Conservation (phyloP, 1,284 basidiomycete genomes). For the Porodaedalea pini region DNA sequence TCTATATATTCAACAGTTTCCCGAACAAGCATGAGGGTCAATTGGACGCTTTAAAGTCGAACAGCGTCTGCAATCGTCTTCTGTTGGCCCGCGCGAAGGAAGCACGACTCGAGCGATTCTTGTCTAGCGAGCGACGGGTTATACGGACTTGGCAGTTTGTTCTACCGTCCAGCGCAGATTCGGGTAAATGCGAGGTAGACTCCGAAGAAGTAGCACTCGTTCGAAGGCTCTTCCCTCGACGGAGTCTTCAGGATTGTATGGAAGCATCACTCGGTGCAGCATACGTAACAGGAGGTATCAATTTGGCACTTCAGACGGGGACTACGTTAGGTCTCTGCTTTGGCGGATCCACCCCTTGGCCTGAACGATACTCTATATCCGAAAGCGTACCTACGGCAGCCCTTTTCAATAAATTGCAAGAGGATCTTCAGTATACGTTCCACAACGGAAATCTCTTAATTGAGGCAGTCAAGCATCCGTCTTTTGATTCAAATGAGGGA, state of each 20-base stretch:
- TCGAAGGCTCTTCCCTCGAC: constrained; percentile 47
- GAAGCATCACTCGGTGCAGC: constrained; percentile 77
- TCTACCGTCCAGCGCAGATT: constrained; percentile 33
- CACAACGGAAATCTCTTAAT: constrained; percentile 56
- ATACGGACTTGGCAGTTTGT: constrained; percentile 61
- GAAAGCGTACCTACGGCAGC: constrained; percentile 37
- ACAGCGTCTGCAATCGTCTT: constrained; percentile 64
- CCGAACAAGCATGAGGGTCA: constrained; percentile 80
- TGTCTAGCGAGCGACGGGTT: constrained; percentile 56
- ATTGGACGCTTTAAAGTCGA: constrained; percentile 58
- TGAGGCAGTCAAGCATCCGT: constrained; percentile 80
- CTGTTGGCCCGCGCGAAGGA: constrained; percentile 64
- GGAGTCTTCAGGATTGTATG: constrained; percentile 81
- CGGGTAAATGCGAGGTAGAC: constrained; percentile 29
- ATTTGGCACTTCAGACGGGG: constrained; percentile 63
- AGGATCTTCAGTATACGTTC: constrained; percentile 68
- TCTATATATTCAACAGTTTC: constrained; percentile 72
- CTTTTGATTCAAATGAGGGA: constrained; percentile 51
- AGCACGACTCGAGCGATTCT: constrained; percentile 56
- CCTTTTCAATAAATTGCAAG: constrained; percentile 57
- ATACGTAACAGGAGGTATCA: constrained; percentile 66
- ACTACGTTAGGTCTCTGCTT: constrained; percentile 63
- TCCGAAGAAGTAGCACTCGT: constrained; percentile 26
- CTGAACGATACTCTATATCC: constrained; percentile 42
- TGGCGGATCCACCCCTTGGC: constrained; percentile 65